Evolutionary conservation across 345 rosid genomes (phyloP).

Genomic region (Nephelium lappaceum): DNA sequence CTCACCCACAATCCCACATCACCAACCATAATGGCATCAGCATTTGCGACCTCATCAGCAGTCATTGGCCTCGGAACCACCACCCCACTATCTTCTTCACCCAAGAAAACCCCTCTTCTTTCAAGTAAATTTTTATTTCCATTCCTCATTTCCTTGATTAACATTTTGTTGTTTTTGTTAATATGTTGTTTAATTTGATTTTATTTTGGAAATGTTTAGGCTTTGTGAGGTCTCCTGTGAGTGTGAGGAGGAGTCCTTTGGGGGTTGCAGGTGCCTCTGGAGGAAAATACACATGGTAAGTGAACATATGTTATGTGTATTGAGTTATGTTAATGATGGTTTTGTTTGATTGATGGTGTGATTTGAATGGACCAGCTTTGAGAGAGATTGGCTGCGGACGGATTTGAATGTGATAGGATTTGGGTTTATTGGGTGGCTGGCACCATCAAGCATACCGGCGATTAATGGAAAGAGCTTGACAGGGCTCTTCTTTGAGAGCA

Average conservation of each 20-base stretch:
- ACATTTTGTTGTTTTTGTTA: background rate
- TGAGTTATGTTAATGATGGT: background rate
- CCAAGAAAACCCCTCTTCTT: conserved; percentile 37
- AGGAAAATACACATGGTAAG: conserved; percentile 71
- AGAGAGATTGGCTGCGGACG: conserved; percentile 79
- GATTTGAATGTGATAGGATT: conserved; percentile 86
- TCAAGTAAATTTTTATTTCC: conserved; percentile 46
- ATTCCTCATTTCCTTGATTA: background rate
- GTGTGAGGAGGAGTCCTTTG: conserved; percentile 65
- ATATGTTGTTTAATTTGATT: no score
- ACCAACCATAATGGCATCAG: conserved; percentile 54
- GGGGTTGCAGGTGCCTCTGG: conserved; percentile 49
- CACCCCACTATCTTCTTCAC: conserved; percentile 34
- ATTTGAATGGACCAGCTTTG: conserved; percentile 47
- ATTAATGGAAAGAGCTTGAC: conserved; percentile 88
- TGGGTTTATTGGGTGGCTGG: conserved; percentile 89
- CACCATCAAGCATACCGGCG: conserved; percentile 88
- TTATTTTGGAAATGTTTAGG: conserved; percentile 30
- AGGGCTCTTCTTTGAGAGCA: conserved; percentile 91
- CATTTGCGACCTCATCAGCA: conserved; percentile 60
- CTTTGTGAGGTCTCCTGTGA: conserved; percentile 55
- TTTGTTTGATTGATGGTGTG: background rate
- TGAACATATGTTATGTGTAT: background rate
- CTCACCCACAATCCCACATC: background rate
- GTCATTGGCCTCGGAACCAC: conserved; percentile 69